Base-by-base conservation (phyloP, 768 basidiomycete species). In the Lactarius hatsudake region DNA sequence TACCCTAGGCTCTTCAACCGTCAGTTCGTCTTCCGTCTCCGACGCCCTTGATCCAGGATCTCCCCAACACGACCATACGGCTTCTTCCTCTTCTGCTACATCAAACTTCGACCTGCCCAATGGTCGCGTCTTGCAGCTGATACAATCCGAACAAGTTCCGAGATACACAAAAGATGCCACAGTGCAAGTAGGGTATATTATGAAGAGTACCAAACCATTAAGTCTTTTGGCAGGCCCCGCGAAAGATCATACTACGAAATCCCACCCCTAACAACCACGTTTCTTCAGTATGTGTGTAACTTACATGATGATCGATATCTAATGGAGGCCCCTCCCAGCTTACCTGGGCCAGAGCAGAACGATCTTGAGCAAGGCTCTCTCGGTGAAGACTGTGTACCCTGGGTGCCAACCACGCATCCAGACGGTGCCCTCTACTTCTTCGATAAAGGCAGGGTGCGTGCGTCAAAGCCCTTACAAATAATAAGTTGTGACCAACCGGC, bases 371-470 rank as follows among this genome's bases (percentile, higher is more conserved):
- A 67, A 55, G 58, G 26, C 1, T 18, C 53, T 8, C 13, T 28
- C 23, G 34, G 15, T n/a, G 15, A 59, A 9, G 48, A 59, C 12
- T 48, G 51, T 40, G 9, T 3, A 13, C 62, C 66, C 8, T 89
- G 88, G 88, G 73, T 45, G 4, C 72, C 80, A 0, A 75, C 77
- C 40, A 74, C 78, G 2, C 88, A 89, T 69, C 87, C 87, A 0
- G 87, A 89, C 74, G 88, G 88, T 5, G 81, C 79, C 28, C 78
- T 82, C 20, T 89, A 88, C 71, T 89, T 84, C 65, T 81, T 79
- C 70, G 78, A 86, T 64, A 30, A 64, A 55, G 69, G 76, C 9
- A 80, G 80, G 76, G 87, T 86, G 53, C 9, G 78, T 71, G 48
- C 18, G n/a, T 43, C 6, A 23, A 9, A 40, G 10, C 54, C 10